phyloP scores from a whole-genome alignment of 176 grass and related monocot species.

The Otatea glauca region DNA sequence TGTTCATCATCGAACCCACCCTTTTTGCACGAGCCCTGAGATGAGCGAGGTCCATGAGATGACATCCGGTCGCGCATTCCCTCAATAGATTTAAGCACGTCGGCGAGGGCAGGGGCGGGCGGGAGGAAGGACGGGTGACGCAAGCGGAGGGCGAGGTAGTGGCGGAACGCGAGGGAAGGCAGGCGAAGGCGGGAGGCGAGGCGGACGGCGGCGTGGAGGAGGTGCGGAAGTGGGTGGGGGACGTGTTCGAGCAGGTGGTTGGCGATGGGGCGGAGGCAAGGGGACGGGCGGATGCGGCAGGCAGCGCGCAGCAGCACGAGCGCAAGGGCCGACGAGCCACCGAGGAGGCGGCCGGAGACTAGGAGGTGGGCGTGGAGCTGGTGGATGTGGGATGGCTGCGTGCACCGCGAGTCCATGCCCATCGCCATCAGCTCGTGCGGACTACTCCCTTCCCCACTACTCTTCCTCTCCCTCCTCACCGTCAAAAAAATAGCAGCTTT shows the following conservation, averaged over 20 bases:
- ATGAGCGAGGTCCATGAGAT: constrained; percentile 73
- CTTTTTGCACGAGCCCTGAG: constrained; percentile 61
- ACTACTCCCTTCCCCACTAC: constrained; percentile 29
- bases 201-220: constrained; percentile 45
- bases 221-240: neutral
- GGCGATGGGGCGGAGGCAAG: constrained; percentile 47
- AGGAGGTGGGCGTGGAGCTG: constrained; percentile 51
- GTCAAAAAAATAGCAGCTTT: neutral
- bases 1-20: constrained; percentile 54
- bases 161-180: constrained; percentile 32
- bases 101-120: constrained; percentile 47
- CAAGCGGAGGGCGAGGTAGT: constrained; percentile 38
- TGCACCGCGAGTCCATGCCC: constrained; percentile 24
- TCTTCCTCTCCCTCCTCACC: constrained; percentile 38
- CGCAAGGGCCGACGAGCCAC: constrained; percentile 9
- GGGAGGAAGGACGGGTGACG: constrained; percentile 37
- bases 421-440: neutral
- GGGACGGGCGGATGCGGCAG: constrained; percentile 15
- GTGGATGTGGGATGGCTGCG: constrained; percentile 51
- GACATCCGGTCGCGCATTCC: constrained; percentile 51
- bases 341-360: constrained; percentile 45
- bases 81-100: constrained; percentile 56
- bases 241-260: constrained; percentile 38
- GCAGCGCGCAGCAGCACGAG: constrained; percentile 45
- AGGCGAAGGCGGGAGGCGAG: constrained; percentile 33